Percentiles rank a stretch among this genome's conserved stretches.
Conservation (phyloP, 1,284 basidiomycete species). For the Sanguinoderma infundibulare region DNA sequence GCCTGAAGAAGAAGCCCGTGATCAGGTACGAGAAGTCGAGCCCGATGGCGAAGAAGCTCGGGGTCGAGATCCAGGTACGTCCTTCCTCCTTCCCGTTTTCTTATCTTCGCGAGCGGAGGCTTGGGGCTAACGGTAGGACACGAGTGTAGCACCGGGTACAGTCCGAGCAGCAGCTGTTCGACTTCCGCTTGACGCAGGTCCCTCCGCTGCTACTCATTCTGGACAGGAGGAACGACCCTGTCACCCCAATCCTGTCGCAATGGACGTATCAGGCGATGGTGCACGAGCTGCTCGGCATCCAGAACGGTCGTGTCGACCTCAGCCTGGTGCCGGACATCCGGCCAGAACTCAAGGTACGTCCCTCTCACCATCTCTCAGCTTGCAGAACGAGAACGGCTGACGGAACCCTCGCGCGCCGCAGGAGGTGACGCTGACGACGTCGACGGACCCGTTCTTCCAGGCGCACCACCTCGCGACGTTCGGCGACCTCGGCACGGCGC, state of each 20-base stretch:
- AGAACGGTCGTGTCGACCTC: conserved; percentile 91
- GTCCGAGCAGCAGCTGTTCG: conserved; percentile 74
- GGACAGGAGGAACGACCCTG: conserved; percentile 96
- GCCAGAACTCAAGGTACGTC: conserved; percentile 78
- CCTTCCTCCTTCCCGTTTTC: background rate
- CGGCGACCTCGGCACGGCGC: conserved; percentile 92
- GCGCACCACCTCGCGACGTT: conserved; percentile 93
- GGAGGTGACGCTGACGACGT: conserved; percentile 94
- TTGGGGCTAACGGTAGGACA: background rate
- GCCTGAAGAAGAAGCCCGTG: conserved; percentile 94
- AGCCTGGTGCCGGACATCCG: conserved; percentile 86
- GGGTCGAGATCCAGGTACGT: conserved; percentile 81
- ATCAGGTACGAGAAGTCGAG: conserved; percentile 97
- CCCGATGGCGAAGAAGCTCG: conserved; percentile 88
- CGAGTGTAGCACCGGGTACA: conserved; percentile 67
- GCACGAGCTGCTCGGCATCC: conserved; percentile 93
- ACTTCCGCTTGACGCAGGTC: conserved; percentile 78
- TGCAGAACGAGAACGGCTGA: background rate
- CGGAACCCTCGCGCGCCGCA: conserved; percentile 37
- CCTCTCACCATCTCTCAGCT: background rate
- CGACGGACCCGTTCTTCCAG: conserved; percentile 95
- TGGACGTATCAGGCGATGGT: conserved; percentile 99
- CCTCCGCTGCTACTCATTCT: conserved; percentile 78
- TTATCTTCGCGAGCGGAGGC: background rate
- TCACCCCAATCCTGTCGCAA: conserved; percentile 96